Evolutionary conservation across 805 yeast genomes (phyloP).

Genomic region (Saturnispora hagleri): DNA sequence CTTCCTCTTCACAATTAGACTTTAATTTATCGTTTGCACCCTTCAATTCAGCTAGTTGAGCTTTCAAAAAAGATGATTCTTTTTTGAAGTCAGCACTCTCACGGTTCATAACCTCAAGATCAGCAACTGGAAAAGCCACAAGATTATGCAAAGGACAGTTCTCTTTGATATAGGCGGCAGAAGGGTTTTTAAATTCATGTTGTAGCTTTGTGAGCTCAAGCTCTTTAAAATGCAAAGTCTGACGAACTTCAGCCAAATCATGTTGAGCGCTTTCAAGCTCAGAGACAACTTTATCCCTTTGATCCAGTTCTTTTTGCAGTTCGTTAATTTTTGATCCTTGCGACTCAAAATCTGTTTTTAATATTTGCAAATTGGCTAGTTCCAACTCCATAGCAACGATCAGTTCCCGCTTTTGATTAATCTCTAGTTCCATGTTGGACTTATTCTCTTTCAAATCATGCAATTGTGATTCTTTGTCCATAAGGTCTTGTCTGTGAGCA

Average conservation of each 20-base stretch:
- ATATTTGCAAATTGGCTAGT: constrained; percentile 2
- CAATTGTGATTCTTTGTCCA: not conserved
- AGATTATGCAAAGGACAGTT: constrained; percentile 25
- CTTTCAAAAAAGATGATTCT: not conserved
- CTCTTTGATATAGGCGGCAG: constrained; percentile 19
- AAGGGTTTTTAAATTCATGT: constrained; percentile 3
- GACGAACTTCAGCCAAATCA: not conserved
- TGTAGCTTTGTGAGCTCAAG: constrained; percentile 6
- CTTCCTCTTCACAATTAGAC: not conserved
- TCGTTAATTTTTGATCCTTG: not conserved
- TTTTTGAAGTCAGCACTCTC: constrained; percentile 8
- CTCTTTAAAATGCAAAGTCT: not conserved
- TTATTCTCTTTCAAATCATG: constrained; percentile 1
- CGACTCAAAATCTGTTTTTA: constrained; percentile 1
- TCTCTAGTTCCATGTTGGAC: not conserved
- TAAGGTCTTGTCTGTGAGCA: constrained; percentile 1
- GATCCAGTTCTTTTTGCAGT: constrained; percentile 1
- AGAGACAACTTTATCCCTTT: not conserved
- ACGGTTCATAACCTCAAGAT: not conserved
- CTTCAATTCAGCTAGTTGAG: not conserved
- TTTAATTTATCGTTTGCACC: not conserved
- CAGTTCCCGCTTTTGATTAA: constrained; percentile 2
- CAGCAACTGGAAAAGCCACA: constrained; percentile 17
- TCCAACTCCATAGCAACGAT: constrained; percentile 3
- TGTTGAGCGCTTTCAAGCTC: not conserved